Conservation (phyloP, 2,329 filamentous ascomycete genomes). For the Fusarium compactum region DNA sequence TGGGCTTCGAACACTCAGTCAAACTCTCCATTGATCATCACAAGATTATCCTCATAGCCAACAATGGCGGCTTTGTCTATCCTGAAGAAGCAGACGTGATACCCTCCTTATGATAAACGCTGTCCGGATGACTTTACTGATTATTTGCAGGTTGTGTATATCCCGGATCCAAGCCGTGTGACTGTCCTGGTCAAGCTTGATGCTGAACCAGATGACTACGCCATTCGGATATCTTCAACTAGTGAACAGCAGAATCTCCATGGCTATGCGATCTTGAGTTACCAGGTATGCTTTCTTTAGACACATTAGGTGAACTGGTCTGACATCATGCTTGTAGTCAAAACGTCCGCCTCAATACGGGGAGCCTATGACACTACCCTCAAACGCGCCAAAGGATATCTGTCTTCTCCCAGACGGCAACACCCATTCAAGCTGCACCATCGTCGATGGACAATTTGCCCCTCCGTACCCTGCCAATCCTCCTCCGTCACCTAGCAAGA, state of each 20-base stretch:
- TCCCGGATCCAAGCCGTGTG: conserved; percentile 3
- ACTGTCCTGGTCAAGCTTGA: background rate
- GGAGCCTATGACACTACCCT: background rate
- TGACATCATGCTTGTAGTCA: background rate
- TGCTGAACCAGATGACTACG: conserved; percentile 4
- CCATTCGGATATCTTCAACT: background rate
- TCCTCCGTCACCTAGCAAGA: background rate
- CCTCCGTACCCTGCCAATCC: background rate
- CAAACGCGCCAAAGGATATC: background rate
- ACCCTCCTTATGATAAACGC: background rate
- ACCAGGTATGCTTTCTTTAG: background rate
- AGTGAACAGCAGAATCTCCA: background rate
- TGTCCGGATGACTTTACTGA: background rate
- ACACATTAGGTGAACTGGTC: accelerated
- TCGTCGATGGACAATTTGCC: background rate
- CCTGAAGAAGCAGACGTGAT: background rate
- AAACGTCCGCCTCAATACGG: background rate
- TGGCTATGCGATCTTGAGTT: background rate
- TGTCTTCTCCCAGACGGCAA: background rate
- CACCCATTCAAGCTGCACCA: background rate
- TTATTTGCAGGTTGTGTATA: background rate
- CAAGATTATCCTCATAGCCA: conserved; percentile 5
- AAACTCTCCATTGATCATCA: conserved; percentile 8
- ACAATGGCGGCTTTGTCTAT: conserved; percentile 12
- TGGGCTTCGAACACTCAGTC: conserved; percentile 6